Base-by-base conservation (phyloP, 306 rosid genomes). In the Cucumis cinereus region DNA sequence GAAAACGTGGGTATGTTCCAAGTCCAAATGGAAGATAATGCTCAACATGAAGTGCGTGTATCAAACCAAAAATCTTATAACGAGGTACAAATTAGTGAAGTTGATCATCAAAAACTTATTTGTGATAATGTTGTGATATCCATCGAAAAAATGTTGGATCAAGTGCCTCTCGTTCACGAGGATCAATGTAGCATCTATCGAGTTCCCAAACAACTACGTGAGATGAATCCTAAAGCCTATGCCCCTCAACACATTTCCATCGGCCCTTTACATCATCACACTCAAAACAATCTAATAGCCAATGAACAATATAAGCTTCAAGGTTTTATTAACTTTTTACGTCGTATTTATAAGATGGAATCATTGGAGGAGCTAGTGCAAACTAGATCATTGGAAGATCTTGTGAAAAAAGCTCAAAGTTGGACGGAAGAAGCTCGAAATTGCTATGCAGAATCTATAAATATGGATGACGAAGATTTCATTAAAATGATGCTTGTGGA, bases 301-400 rank as follows among this genome's bases (percentile, higher is more conserved):
- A 86, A 84, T 36, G 88, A 92, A 26, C 92, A 87, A 55, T 90
- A 85, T 75, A 90, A 92, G 53, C 84, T 87, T 87, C 83, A 77
- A 1, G 36, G 86, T 19, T 81, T 90, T 10, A 16, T 81, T 3
- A 79, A 89, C 28, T 87, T 88, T 28, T 43, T 43, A 23, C 14
- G 61, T 4, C 7, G 60, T 63, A 57, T 57, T 22, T 82, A 53
- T 0, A 50, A 50, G 9, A 15, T 5, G 2, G 6, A 15, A 50
- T 50, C n/a, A 15, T 50, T 5, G 6, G 13, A 50, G 19, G 5
- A 50, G 1, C 20, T 3, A 11, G 3, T 36, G 49, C 1, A 12
- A 45, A 3, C 14, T 7, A 7, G 8, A 36, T 36, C 50, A 45
- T 11, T 45, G 4, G 50, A 45, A 4, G 13, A 2, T 45, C 14